Base-by-base conservation (phyloP, 495 filamentous ascomycete genomes). In the Cercophora samala region DNA sequence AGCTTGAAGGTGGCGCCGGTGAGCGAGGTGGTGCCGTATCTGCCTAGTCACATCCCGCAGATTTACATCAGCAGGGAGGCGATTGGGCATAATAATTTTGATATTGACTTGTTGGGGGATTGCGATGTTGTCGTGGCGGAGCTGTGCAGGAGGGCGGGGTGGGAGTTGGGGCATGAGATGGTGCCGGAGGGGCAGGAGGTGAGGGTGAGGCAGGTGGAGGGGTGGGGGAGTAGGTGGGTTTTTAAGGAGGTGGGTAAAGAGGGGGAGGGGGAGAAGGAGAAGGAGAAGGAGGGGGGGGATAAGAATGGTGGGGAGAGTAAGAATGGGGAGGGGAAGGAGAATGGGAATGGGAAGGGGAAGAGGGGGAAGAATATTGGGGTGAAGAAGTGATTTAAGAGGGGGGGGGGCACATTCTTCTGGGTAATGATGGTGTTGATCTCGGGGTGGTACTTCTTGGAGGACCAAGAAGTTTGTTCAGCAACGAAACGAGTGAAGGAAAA, bases 1-100 rank as follows among this genome's bases (percentile, higher is more conserved):
- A 93, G 89, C n/a, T 84, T 99, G 70, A 97, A 97, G 75, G 95
- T 99, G 4, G 93, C 93, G 3, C 95, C 95, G 25, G 95, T 99
- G 6, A 91, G 89, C 37, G 94, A 98, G 78, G 91, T 97, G 23
- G 91, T 93, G 1, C 87, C 90, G 1, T 89, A 91, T 46, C 71
- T 98, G 13, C 92, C 93, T 0, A 78, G 86, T 18, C 74, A 90
- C 24, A 88, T 97, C 23, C 95, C 95, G 4, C 95, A 97, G 76
- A 92, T 99, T 66, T 98, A 94, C 77, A 95, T 99, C 68, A 93
- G 89, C 19, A 87, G 93, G 63, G 93, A 90, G 82, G 90, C 91
- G 24, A 91, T 97, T 25, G 83, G 83, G 5, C 95, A 98, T 73
- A 88, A 96, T 63, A 90, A 93, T 69, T 99, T 99, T 61, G 95